phyloP scores from a whole-genome alignment of 495 filamentous ascomycete genomes.

The Achaetomiella virescens region DNA sequence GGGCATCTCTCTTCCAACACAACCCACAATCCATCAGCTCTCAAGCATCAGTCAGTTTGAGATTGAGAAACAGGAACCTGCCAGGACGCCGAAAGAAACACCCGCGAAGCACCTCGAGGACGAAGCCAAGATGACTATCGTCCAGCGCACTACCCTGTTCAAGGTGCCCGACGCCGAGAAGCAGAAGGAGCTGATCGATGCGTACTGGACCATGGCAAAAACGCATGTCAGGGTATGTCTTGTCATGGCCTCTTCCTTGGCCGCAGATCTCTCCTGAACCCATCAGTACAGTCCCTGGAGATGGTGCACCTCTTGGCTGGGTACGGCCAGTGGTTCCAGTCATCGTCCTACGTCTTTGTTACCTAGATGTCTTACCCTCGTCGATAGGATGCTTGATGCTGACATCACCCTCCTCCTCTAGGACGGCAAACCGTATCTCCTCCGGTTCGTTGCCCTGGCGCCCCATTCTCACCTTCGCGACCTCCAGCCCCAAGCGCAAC shows the following conservation, averaged over 20 bases:
- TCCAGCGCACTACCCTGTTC: slow-evolving; percentile 35
- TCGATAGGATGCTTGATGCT: not conserved
- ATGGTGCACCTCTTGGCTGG: no score
- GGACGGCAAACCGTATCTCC: slow-evolving; percentile 64
- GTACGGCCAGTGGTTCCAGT: no score
- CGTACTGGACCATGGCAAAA: slow-evolving; percentile 22
- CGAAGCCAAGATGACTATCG: not conserved
- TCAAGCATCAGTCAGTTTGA: no score
- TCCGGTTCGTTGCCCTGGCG: slow-evolving; percentile 20
- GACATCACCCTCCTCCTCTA: slow-evolving; percentile 19
- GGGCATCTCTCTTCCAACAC: not conserved
- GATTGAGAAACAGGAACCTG: no score
- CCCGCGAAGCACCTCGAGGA: no score
- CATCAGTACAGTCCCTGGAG: no score
- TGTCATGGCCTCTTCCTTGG: not conserved
- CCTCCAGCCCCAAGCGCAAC: no score
- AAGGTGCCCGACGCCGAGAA: slow-evolving; percentile 29
- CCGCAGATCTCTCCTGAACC: no score
- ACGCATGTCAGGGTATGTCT: slow-evolving; percentile 26
- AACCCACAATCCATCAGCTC: not conserved
- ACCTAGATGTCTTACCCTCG: no score
- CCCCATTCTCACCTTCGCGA: not conserved
- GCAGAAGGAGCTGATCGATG: slow-evolving; percentile 29
- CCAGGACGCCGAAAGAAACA: no score
- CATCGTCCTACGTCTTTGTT: no score